These are phyloP conservation scores for Blastocystis sp. DNA, from an alignment of 352 stramenopile genomes.

Conservation along the genomic window DNA sequence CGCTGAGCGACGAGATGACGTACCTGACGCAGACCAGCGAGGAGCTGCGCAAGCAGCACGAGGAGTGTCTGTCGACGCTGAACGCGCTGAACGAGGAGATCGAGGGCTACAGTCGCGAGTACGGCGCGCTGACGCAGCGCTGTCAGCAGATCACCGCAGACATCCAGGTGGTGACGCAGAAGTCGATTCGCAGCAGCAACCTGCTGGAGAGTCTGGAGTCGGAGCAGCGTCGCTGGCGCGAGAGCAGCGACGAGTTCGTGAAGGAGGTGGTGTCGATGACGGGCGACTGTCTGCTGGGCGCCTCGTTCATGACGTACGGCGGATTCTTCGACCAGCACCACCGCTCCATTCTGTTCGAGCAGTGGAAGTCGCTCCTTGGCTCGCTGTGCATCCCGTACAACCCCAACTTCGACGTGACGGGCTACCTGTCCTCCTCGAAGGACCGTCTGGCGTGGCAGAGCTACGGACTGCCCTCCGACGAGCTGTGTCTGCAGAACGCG, in stretches of 20 bases:
- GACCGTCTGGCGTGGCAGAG: conserved; percentile 89
- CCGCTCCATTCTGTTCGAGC: conserved; percentile 88
- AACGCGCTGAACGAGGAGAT: conserved; percentile 92
- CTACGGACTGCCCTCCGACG: conserved; percentile 92
- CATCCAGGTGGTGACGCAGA: conserved; percentile 94
- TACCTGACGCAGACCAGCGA: conserved; percentile 91
- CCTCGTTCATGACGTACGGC: conserved; percentile 96
- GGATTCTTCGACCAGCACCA: conserved; percentile 98
- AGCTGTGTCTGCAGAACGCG: conserved; percentile 97
- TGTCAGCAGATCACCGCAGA: conserved; percentile 96
- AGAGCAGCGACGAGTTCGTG: conserved; percentile 93
- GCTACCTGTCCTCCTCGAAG: conserved; percentile 93
- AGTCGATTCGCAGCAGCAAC: conserved; percentile 92
- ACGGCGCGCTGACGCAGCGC: conserved; percentile 94
- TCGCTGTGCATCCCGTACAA: conserved; percentile 87
- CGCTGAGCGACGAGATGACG: conserved; percentile 96
- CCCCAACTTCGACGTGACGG: conserved; percentile 87
- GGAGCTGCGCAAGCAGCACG: conserved; percentile 88
- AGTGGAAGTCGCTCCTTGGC: conserved; percentile 92
- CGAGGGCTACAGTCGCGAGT: conserved; percentile 96
- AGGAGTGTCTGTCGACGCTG: conserved; percentile 89
- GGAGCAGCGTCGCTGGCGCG: conserved; percentile 97
- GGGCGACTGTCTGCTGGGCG: conserved; percentile 92
- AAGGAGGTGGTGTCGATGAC: conserved; percentile 93
- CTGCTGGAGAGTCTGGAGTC: conserved; percentile 95